phyloP scores from a whole-genome alignment of 805 yeast species.

The Pichia cephalocereana region DNA sequence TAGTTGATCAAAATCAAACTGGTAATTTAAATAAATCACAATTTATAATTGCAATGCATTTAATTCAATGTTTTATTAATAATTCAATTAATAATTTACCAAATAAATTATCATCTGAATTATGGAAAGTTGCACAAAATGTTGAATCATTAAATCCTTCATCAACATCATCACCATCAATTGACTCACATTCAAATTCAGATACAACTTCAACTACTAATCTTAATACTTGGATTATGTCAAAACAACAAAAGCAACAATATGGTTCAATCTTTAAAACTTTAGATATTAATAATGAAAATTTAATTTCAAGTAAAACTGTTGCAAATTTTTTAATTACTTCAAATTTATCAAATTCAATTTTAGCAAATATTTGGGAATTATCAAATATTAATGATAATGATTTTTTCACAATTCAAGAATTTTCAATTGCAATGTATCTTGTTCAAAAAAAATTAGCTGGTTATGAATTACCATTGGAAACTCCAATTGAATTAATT shows the following conservation, averaged over 20 bases:
- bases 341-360: constrained; percentile 77
- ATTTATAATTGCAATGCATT: constrained; percentile 89
- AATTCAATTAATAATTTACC: constrained; percentile 43
- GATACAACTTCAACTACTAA: constrained; percentile 10
- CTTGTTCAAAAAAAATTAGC: constrained; percentile 76
- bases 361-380: constrained; percentile 89
- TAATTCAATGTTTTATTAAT: constrained; percentile 72
- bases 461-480: constrained; percentile 68
- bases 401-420: constrained; percentile 70
- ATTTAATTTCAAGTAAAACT: constrained; percentile 62
- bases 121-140: constrained; percentile 26
- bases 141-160: constrained; percentile 9
- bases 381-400: constrained; percentile 81
- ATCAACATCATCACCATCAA: neutral
- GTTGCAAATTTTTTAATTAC: constrained; percentile 86
- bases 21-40: constrained; percentile 70
- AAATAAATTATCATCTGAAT: constrained; percentile 23
- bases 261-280: constrained; percentile 73
- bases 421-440: constrained; percentile 90
- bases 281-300: constrained; percentile 57
- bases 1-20: constrained; percentile 66
- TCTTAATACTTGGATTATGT: constrained; percentile 47
- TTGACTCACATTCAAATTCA: too few species aligned
- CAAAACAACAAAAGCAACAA: constrained; percentile 62
- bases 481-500: constrained; percentile 57